A percentile compares a stretch with the other conserved stretches of the same genome.
Conservation (phyloP, 2,329 filamentous ascomycete genomes). For the Cryphonectria nitschkei region DNA sequence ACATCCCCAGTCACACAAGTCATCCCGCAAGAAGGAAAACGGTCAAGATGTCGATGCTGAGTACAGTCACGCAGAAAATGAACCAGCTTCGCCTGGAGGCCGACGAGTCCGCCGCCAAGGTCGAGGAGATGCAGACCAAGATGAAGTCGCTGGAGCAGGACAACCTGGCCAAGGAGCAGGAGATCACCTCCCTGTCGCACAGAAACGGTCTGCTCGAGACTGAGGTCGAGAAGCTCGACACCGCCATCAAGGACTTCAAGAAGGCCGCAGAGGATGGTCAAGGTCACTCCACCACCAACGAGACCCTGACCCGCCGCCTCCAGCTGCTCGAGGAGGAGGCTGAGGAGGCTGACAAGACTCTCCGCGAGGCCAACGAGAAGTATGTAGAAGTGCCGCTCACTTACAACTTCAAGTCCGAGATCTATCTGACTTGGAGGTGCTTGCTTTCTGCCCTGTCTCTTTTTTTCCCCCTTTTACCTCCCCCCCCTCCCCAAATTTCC, state of each 20-base stretch:
- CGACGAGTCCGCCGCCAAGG: constrained; percentile 79
- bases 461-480: constrained; percentile 11
- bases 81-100: constrained; percentile 91
- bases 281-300: constrained; percentile 85
- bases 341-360: constrained; percentile 92
- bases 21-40: background rate
- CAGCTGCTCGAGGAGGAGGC: constrained; percentile 98
- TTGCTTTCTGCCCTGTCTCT: constrained; percentile 27
- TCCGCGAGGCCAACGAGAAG: constrained; percentile 98
- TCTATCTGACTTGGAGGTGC: constrained; percentile 31
- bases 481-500: background rate
- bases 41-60: constrained; percentile 32
- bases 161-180: constrained; percentile 94
- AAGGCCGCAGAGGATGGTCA: constrained; percentile 79
- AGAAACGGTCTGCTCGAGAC: constrained; percentile 89
- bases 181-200: constrained; percentile 94
- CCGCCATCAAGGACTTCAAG: constrained; percentile 83
- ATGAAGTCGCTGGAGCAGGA: constrained; percentile 93
- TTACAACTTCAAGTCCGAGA: constrained; percentile 30
- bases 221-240: constrained; percentile 93
- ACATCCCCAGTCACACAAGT: constrained; percentile 1
- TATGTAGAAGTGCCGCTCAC: constrained; percentile 54
- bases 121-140: constrained; percentile 84
- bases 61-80: constrained; percentile 73
- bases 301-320: constrained; percentile 87